Percentiles rank a stretch among this genome's conserved stretches.
Evolutionary conservation across 352 stramenopile species (phyloP).

Genomic region (Phytophthora sp.): DNA sequence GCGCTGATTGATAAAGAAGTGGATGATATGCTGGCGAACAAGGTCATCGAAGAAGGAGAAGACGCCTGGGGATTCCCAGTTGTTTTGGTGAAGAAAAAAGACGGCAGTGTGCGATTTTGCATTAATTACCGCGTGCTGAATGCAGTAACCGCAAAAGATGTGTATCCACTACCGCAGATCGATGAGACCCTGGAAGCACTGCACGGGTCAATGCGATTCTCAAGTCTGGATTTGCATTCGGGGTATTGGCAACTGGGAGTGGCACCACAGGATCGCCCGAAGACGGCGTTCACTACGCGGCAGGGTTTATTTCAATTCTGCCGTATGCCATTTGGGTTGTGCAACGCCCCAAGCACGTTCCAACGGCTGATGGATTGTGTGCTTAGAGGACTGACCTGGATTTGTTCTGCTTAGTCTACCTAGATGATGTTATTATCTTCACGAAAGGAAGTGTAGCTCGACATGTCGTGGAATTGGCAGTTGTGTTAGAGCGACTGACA

Average conservation of each 20-base stretch:
- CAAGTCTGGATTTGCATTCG: too few species aligned
- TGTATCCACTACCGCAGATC: too few species aligned
- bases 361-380: conserved; percentile 37
- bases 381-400: conserved; percentile 24
- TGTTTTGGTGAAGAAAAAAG: conserved; percentile 9
- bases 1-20: conserved; percentile 21
- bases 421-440: conserved; percentile 37
- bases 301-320: conserved; percentile 22
- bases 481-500: conserved; percentile 8
- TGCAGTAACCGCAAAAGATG: conserved; percentile 14
- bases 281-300: conserved; percentile 26
- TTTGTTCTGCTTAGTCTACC: conserved; percentile 30
- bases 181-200: too few species aligned
- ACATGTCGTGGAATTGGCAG: conserved; percentile 26
- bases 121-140: conserved; percentile 33
- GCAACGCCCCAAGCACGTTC: too few species aligned
- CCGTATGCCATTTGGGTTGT: conserved; percentile 33
- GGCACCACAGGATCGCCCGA: conserved; percentile 17
- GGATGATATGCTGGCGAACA: conserved; percentile 19
- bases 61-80: conserved; percentile 34
- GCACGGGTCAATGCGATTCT: too few species aligned
- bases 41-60: conserved; percentile 22
- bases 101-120: conserved; percentile 26
- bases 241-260: too few species aligned
- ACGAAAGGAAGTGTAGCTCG: conserved; percentile 18